A percentile compares a stretch with the other conserved stretches of the same genome.
Conservation (phyloP, 352 stramenopile species). For the Globisporangium irregulare region DNA sequence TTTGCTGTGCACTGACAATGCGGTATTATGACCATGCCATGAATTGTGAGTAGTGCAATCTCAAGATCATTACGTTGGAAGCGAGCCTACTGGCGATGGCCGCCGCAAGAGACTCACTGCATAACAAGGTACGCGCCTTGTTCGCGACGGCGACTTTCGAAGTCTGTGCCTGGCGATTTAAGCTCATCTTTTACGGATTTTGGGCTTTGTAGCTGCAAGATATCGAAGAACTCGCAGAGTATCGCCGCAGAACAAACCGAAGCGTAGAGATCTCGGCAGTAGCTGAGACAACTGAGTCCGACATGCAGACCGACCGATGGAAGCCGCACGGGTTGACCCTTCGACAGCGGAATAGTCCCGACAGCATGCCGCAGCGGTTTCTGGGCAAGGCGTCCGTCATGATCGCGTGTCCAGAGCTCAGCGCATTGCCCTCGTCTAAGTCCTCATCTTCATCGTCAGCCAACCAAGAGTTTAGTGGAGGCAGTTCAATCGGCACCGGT, state of each 20-base stretch:
- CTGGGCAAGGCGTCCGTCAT: conserved; percentile 69
- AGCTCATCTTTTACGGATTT: neutral
- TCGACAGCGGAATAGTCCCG: conserved; percentile 59
- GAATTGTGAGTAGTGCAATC: conserved; percentile 30
- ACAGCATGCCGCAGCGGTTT: conserved; percentile 68
- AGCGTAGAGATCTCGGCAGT: conserved; percentile 55
- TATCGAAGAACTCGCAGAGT: conserved; percentile 53
- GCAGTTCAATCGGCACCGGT: neutral
- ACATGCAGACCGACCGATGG: conserved; percentile 76
- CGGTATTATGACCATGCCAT: neutral
- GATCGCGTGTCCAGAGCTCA: conserved; percentile 63
- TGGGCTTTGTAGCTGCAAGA: conserved; percentile 39
- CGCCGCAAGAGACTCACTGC: conserved; percentile 32
- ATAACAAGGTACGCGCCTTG: conserved; percentile 33
- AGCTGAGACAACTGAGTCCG: conserved; percentile 35
- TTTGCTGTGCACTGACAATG: neutral
- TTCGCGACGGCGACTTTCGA: neutral
- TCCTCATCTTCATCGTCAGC: conserved; percentile 10
- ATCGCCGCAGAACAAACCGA: conserved; percentile 55
- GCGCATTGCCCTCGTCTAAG: conserved; percentile 11
- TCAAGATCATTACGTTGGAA: conserved; percentile 47
- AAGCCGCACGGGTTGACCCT: conserved; percentile 68
- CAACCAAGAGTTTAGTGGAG: conserved; percentile 23
- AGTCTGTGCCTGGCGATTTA: neutral
- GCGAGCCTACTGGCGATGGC: conserved; percentile 24